These are phyloP conservation scores for Protomyces arabidopsidicola DNA, from an alignment of 1,139 yeast species.

Conservation along the genomic window DNA sequence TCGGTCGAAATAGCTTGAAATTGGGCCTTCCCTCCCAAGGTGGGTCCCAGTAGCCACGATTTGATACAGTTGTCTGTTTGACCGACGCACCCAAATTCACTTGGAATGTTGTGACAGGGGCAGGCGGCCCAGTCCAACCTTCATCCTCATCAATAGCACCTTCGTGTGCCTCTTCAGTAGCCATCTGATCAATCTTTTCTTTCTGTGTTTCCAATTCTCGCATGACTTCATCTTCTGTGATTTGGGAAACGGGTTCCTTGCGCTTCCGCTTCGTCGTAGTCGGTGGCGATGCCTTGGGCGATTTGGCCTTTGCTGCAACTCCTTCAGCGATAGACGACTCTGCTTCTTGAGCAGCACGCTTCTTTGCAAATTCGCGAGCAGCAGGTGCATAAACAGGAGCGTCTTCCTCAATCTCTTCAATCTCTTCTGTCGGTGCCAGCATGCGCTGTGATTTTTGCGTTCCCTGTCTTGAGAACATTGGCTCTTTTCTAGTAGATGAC, in stretches of 20 bases:
- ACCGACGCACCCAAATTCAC: neutral
- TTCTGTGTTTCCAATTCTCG: constrained; percentile 1
- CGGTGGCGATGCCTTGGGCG: neutral
- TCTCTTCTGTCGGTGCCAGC: neutral
- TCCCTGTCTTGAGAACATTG: neutral
- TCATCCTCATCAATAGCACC: neutral
- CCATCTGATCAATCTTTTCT: neutral
- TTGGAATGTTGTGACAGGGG: constrained; percentile 13
- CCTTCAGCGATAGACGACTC: neutral
- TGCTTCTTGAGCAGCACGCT: neutral
- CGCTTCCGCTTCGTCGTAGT: neutral
- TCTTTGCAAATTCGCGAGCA: neutral
- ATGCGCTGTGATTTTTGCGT: neutral
- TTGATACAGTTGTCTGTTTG: neutral
- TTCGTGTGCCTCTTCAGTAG: neutral
- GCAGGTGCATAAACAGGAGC: neutral
- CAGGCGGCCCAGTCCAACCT: neutral
- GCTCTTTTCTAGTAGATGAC: neutral
- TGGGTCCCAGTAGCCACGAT: constrained; percentile 11
- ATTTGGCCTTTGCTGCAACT: neutral
- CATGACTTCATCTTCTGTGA: constrained; percentile 10
- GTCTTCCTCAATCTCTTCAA: neutral
- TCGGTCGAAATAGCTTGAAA: constrained; percentile 19
- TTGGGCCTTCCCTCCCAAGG: constrained; percentile 26
- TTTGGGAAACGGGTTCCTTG: neutral